Percentiles rank a stretch among this genome's conserved stretches.
These are phyloP conservation scores for Pulveroboletus sp. DNA, from an alignment of 768 basidiomycete genomes.

Conservation along the genomic window DNA sequence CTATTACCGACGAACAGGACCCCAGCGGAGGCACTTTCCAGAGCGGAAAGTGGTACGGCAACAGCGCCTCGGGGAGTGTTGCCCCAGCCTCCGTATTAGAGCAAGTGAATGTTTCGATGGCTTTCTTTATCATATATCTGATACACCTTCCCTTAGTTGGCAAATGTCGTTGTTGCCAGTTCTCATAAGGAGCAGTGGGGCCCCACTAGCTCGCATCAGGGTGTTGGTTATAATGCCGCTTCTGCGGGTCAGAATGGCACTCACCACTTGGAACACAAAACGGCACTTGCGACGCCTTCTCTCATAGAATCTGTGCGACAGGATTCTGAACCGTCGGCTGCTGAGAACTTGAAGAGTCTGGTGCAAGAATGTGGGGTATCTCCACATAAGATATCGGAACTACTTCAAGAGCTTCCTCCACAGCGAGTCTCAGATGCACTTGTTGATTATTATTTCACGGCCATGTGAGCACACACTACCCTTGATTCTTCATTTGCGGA, in stretches of 20 bases:
- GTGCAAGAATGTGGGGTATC: slow-evolving; percentile 92
- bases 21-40: slow-evolving; percentile 75
- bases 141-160: slow-evolving; percentile 39
- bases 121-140: slow-evolving; percentile 16
- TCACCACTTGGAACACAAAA: slow-evolving; percentile 27
- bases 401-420: slow-evolving; percentile 85
- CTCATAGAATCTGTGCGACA: slow-evolving; percentile 43
- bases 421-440: slow-evolving; percentile 71
- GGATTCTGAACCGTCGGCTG: slow-evolving; percentile 51
- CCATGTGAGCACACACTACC: slow-evolving; percentile 50
- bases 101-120: slow-evolving; percentile 50
- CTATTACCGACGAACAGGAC: slow-evolving; percentile 77
- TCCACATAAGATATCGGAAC: slow-evolving; percentile 86
- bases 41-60: slow-evolving; percentile 84
- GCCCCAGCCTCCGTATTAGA: slow-evolving; percentile 77
- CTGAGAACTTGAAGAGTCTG: slow-evolving; percentile 79
- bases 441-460: slow-evolving; percentile 76
- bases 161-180: slow-evolving; percentile 49
- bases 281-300: slow-evolving; percentile 25
- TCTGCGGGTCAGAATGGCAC: slow-evolving; percentile 21
- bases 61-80: slow-evolving; percentile 79
- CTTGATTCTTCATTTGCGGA: neutral
- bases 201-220: slow-evolving; percentile 9
- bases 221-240: slow-evolving; percentile 6
- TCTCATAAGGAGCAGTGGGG: slow-evolving; percentile 32